These are phyloP conservation scores for Xylaria sp. DNA, from an alignment of 2,329 filamentous ascomycete genomes.

Conservation along the genomic window DNA sequence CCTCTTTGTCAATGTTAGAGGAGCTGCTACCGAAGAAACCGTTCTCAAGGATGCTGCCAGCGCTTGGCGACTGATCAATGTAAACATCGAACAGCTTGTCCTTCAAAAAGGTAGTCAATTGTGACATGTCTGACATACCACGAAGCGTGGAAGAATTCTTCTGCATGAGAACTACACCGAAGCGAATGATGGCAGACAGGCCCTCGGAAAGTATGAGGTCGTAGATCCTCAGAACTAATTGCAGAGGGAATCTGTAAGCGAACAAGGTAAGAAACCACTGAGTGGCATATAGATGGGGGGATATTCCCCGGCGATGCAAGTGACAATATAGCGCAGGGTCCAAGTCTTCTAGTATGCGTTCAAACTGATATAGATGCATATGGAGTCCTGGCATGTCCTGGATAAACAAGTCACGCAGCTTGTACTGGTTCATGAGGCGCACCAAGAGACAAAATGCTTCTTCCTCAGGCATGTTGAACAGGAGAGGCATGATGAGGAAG, in stretches of 20 bases:
- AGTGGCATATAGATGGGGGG: slow-evolving; percentile 92
- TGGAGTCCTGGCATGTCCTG: slow-evolving; percentile 97
- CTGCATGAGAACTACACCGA: slow-evolving; percentile 95
- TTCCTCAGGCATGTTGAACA: slow-evolving; percentile 98
- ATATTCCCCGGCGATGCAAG: slow-evolving; percentile 85
- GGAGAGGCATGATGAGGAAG: slow-evolving; percentile 93
- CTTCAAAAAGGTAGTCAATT: slow-evolving; percentile 89
- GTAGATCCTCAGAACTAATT: slow-evolving; percentile 95
- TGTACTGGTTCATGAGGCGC: slow-evolving; percentile 95
- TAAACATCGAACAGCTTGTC: slow-evolving; percentile 96
- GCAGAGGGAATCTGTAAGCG: slow-evolving; percentile 94
- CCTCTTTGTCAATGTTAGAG: slow-evolving; percentile 89
- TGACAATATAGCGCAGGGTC: slow-evolving; percentile 97
- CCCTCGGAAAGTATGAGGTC: slow-evolving; percentile 95
- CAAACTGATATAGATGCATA: slow-evolving; percentile 93
- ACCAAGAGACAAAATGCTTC: slow-evolving; percentile 96
- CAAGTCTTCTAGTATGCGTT: slow-evolving; percentile 90
- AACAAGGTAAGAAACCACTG: slow-evolving; percentile 99
- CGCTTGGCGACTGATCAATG: slow-evolving; percentile 91
- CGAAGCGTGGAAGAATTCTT: slow-evolving; percentile 86
- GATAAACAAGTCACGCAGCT: slow-evolving; percentile 90
- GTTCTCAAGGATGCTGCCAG: slow-evolving; percentile 92
- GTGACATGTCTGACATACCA: slow-evolving; percentile 88
- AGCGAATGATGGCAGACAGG: slow-evolving; percentile 90
- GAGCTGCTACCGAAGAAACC: slow-evolving; percentile 97